phyloP scores from a whole-genome alignment of 345 rosid species.

The Alliaria petiolata region DNA sequence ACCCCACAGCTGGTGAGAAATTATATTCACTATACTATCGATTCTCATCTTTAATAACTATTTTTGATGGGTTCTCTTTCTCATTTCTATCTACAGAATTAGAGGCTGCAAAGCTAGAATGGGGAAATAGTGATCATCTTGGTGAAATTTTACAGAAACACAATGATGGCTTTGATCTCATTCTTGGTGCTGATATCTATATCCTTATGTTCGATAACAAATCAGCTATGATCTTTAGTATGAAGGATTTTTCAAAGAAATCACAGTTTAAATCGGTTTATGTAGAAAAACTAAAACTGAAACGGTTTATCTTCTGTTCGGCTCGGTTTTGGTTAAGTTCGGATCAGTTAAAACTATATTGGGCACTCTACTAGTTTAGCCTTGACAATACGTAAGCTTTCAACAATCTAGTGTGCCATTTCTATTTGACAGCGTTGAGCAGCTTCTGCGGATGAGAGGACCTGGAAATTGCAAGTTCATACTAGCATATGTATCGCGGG shows the following conservation, averaged over 20 bases:
- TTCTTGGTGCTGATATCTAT: conserved; percentile 97
- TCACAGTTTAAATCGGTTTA: background rate
- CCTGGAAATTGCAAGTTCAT: conserved; percentile 71
- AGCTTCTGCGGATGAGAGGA: conserved; percentile 48
- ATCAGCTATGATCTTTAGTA: background rate
- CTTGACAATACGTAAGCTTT: conserved; percentile 74
- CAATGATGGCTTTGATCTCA: conserved; percentile 71
- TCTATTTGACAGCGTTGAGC: conserved; percentile 76
- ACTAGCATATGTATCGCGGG: conserved; percentile 79
- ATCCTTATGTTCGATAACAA: conserved; percentile 42
- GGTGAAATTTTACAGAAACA: conserved; percentile 52
- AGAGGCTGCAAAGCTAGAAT: conserved; percentile 79
- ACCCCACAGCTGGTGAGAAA: conserved; percentile 59
- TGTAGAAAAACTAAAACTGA: background rate
- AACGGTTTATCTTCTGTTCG: background rate
- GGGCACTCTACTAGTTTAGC: conserved; percentile 21
- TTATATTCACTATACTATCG: background rate
- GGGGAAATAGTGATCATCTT: conserved; percentile 73
- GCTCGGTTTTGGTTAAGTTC: too few relatives aligned
- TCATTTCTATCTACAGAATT: conserved; percentile 43
- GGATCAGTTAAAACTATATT: background rate
- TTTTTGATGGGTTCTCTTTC: conserved; percentile 23
- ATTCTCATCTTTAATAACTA: background rate
- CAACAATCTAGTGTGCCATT: conserved; percentile 79
- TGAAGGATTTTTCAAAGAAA: too few relatives aligned